Conservation (phyloP, 2,329 filamentous ascomycete species). For the Amphichorda felina region DNA sequence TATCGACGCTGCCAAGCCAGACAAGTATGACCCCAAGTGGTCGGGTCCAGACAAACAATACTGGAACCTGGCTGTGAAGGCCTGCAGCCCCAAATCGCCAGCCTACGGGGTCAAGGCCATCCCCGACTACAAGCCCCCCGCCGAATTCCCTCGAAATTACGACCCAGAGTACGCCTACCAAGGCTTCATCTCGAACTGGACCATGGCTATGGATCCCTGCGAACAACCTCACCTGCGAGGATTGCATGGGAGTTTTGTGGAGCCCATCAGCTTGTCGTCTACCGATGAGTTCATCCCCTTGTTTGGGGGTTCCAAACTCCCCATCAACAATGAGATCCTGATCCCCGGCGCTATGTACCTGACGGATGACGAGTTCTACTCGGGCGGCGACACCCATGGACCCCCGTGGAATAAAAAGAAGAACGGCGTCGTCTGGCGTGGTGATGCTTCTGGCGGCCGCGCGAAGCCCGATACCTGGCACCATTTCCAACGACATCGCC, state of each 20-base stretch:
- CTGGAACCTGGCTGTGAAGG: conserved; percentile 45
- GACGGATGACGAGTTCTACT: conserved; percentile 43
- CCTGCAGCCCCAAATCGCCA: conserved; percentile 45
- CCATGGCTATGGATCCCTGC: conserved; percentile 44
- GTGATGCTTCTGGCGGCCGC: conserved; percentile 49
- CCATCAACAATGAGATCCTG: conserved; percentile 51
- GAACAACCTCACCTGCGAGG: conserved; percentile 39
- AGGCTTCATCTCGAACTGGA: conserved; percentile 47
- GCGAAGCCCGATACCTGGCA: conserved; percentile 46
- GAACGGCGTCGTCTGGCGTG: conserved; percentile 49
- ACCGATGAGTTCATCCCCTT: conserved; percentile 45
- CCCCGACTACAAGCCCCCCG: conserved; percentile 15
- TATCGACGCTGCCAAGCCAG: conserved; percentile 20
- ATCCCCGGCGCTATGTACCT: conserved; percentile 57
- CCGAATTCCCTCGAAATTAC: conserved; percentile 21
- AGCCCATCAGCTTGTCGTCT: conserved; percentile 36
- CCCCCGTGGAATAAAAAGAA: conserved; percentile 45
- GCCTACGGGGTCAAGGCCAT: conserved; percentile 22
- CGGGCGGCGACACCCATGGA: conserved; percentile 41
- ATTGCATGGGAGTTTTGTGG: conserved; percentile 45
- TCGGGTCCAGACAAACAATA: conserved; percentile 31
- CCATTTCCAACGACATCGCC: conserved; percentile 59
- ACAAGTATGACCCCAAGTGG: conserved; percentile 35
- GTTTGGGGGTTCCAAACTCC: conserved; percentile 51
- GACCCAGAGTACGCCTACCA: conserved; percentile 22